A percentile compares a stretch with the other conserved stretches of the same genome.
Conservation (phyloP, 2,329 filamentous ascomycete species). For the Acrocalymma vagum region DNA sequence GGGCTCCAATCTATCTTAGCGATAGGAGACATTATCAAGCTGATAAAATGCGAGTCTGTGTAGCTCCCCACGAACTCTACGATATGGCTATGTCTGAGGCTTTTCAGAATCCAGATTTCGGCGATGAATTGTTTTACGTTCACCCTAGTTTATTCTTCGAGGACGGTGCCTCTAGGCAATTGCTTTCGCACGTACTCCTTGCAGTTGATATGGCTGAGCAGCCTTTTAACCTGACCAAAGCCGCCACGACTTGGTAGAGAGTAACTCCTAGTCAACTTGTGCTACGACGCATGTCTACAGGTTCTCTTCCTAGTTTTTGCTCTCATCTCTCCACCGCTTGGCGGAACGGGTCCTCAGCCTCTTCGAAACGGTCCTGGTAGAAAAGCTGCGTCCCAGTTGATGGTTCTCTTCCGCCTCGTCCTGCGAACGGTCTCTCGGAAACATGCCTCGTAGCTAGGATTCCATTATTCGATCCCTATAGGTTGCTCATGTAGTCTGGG, state of each 20-base stretch:
- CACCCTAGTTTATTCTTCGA: conserved; percentile 15
- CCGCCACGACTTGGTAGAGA: conserved; percentile 32
- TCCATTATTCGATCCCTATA: too few relatives aligned
- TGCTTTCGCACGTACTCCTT: conserved; percentile 38
- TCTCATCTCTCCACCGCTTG: too few relatives aligned
- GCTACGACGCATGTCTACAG: too few relatives aligned
- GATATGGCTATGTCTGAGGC: conserved; percentile 38
- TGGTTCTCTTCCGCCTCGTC: too few relatives aligned
- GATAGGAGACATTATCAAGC: conserved; percentile 38
- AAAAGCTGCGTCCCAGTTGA: background rate
- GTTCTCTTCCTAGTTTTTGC: too few relatives aligned
- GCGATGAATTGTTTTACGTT: conserved; percentile 28
- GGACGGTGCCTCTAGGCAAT: conserved; percentile 20
- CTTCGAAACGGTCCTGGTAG: too few relatives aligned
- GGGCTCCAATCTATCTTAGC: conserved; percentile 25
- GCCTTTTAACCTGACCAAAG: conserved; percentile 32
- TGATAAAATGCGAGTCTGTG: conserved; percentile 35
- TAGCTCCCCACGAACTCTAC: conserved; percentile 40
- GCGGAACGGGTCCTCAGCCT: too few relatives aligned
- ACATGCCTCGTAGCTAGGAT: too few relatives aligned
- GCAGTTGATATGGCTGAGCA: conserved; percentile 27
- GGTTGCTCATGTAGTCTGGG: too few relatives aligned
- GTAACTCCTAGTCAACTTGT: too few relatives aligned
- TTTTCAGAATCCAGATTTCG: conserved; percentile 38
- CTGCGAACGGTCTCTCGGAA: too few relatives aligned